Evolutionary conservation across 2,329 filamentous ascomycete species (phyloP).

Genomic region (Aspergillus pseudoglaucus): DNA sequence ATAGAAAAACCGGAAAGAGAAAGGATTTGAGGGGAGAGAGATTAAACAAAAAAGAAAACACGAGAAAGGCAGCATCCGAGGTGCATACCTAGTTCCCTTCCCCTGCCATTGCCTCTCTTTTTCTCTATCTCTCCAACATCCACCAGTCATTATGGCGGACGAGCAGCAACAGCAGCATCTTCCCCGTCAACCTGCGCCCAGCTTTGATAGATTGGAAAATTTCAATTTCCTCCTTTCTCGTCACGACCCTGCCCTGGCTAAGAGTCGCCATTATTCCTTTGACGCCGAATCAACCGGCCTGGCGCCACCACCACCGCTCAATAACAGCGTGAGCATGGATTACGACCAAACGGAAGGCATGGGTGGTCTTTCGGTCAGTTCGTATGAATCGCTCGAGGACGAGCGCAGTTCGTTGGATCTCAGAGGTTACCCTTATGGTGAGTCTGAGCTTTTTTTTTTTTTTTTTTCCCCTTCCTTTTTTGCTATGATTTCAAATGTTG

Average conservation of each 20-base stretch:
- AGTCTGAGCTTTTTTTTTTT: conserved; percentile 17
- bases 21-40: conserved; percentile 2
- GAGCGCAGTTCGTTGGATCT: conserved; percentile 33
- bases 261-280: conserved; percentile 33
- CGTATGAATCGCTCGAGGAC: conserved; percentile 37
- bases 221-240: conserved; percentile 32
- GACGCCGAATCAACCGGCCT: conserved; percentile 29
- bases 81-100: conserved; percentile 3
- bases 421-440: conserved; percentile 34
- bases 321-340: conserved; percentile 30
- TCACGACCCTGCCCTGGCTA: conserved; percentile 25
- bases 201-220: conserved; percentile 30
- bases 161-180: conserved; percentile 16
- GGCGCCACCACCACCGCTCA: conserved; percentile 15
- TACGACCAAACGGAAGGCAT: conserved; percentile 37
- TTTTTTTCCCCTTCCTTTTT: not conserved
- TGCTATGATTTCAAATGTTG: conserved; percentile 20
- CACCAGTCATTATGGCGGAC: conserved; percentile 24
- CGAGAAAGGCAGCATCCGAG: conserved; percentile 1
- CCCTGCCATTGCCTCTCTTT: not conserved
- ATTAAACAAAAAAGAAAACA: conserved; percentile 5
- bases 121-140: conserved; percentile 4
- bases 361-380: conserved; percentile 36
- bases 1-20: conserved; percentile 6
- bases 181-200: conserved; percentile 19